Base-by-base conservation (phyloP, 768 basidiomycete genomes). In the Clavaria fumosa region DNA sequence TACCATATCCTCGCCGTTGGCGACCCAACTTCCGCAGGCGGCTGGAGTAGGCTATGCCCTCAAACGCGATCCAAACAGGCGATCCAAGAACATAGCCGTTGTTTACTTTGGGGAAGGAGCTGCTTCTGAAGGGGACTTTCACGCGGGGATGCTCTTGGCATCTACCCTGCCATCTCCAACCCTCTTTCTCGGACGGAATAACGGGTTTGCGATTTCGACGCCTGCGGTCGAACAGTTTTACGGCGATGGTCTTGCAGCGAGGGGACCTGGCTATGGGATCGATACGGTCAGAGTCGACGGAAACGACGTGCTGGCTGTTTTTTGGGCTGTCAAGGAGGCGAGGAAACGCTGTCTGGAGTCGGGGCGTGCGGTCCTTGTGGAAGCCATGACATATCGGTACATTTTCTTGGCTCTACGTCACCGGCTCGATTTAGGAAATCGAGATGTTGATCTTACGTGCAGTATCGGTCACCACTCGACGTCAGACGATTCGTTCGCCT, bases 81-180 rank as follows among this genome's bases (percentile, higher is more conserved):
- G 75, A 21, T 66, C 67, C 32, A 74, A 70, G 37, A 78, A 77
- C 39, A 76, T 89, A 34, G 88, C 90, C 0, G 80, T 76, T 7
- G 86, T 85, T 35, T 95, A 76, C 56, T 91, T 93, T 45, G 90
- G 90, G 17, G 91, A 96, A 58, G 90, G 88, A 43, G 86, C 88
- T 5, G 86, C 89, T 2, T 86, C 84, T 2, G 90, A 93, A 58
- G 51, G 56, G 58, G 90, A 95, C 55, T 93, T 93, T 53, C 90
- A 96, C 51, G 91, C 90, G 0, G 91, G 88, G 19, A 63, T 90
- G 50, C 69, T 82, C 38, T 66, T 85, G 33, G 78, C 78, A 18
- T 84, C 80, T 2, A 81, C 78, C 0, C 63, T 88, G 19, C 73
- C 80, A 0, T 71, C 75, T 2, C 82, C 82, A 2, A 74, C 75